Evolutionary conservation across 768 basidiomycete species (phyloP).

Genomic region (Termitomyces sp.): DNA sequence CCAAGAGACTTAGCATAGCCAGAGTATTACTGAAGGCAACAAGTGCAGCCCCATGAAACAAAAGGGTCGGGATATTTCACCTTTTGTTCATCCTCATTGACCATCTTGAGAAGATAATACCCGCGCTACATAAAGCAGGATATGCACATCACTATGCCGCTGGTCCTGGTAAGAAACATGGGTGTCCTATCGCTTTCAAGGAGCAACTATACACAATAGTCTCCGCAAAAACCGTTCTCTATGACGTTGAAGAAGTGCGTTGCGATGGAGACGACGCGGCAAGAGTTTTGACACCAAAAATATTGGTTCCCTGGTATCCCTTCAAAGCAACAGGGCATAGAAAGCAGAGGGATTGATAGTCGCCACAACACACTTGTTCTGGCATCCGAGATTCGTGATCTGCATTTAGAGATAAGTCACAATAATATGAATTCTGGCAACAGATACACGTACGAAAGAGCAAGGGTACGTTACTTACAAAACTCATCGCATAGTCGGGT

Average conservation of each 20-base stretch:
- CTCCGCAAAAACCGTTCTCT: conserved; percentile 47
- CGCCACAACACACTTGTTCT: conserved; percentile 91
- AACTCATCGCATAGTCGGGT: neutral
- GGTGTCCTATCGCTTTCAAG: conserved; percentile 78
- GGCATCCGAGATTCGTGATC: conserved; percentile 76
- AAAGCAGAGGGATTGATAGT: conserved; percentile 56
- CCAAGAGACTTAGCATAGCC: too few species aligned
- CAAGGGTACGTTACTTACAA: conserved; percentile 45
- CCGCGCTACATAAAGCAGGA: conserved; percentile 55
- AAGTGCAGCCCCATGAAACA: too few species aligned
- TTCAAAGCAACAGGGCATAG: conserved; percentile 36
- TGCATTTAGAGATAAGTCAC: too few species aligned
- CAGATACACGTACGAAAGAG: conserved; percentile 80
- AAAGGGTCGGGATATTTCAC: too few species aligned
- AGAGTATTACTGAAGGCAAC: too few species aligned
- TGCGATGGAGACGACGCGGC: conserved; percentile 24
- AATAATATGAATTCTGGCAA: neutral
- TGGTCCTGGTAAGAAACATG: conserved; percentile 77
- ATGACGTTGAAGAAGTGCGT: conserved; percentile 62
- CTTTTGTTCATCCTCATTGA: conserved; percentile 30
- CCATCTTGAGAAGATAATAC: conserved; percentile 64
- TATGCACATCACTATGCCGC: conserved; percentile 62
- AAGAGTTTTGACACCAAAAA: conserved; percentile 72
- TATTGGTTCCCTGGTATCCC: conserved; percentile 68
- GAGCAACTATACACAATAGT: conserved; percentile 40